Evolutionary conservation across 2,329 filamentous ascomycete species (phyloP).

Genomic region (Diplodia sapinea): DNA sequence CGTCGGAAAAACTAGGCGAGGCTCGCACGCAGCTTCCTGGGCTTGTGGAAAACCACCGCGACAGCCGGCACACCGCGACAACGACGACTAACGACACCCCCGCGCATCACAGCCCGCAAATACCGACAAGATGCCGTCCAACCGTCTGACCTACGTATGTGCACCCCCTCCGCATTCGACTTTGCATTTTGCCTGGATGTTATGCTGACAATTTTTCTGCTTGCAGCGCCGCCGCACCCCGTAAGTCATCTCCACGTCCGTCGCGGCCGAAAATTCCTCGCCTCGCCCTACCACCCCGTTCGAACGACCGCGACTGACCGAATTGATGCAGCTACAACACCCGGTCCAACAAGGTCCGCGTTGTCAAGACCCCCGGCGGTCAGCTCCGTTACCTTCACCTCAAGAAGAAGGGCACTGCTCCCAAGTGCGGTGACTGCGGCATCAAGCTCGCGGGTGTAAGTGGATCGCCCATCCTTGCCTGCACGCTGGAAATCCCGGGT

Average conservation of each 20-base stretch:
- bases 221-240: conserved; percentile 61
- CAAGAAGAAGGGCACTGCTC: conserved; percentile 98
- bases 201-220: conserved; percentile 32
- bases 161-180: conserved; percentile 11
- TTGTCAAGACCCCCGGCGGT: conserved; percentile 93
- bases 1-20: conserved; percentile 25
- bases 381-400: conserved; percentile 96
- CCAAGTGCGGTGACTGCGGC: conserved; percentile 93
- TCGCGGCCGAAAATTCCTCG: conserved; percentile 15
- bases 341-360: conserved; percentile 91
- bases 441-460: conserved; percentile 97
- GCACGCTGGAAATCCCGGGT: not conserved
- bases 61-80: conserved; percentile 22
- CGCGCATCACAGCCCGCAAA: conserved; percentile 30
- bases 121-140: conserved; percentile 58
- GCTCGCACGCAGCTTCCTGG: conserved; percentile 14
- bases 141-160: conserved; percentile 64
- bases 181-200: not conserved
- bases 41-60: conserved; percentile 13
- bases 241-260: conserved; percentile 41
- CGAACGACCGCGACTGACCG: conserved; percentile 32
- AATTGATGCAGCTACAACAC: conserved; percentile 83
- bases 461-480: conserved; percentile 46
- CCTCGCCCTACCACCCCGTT: not conserved
- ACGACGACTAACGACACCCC: conserved; percentile 30